Conservation (phyloP, 2,329 filamentous ascomycete genomes). For the Aspergillus quadrilineatus region DNA sequence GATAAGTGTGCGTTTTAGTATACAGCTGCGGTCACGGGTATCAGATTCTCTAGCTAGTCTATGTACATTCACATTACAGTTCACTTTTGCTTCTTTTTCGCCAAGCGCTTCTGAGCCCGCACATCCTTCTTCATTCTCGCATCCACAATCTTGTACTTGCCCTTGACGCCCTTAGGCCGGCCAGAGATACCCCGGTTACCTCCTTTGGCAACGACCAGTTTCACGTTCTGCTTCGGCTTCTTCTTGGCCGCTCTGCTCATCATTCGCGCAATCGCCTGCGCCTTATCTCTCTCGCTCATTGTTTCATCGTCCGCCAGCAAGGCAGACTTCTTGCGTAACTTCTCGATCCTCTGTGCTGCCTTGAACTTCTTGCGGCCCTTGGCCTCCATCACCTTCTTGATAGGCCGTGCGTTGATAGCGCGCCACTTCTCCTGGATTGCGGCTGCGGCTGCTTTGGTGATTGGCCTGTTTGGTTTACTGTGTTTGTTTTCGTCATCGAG, state of each 20-base stretch:
- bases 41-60: constrained; percentile 6
- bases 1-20: background rate
- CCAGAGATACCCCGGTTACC: constrained; percentile 82
- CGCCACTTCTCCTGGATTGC: constrained; percentile 95
- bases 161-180: constrained; percentile 87
- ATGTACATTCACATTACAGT: background rate
- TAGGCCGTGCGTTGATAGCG: constrained; percentile 89
- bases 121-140: constrained; percentile 95
- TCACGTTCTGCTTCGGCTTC: constrained; percentile 79
- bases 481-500: constrained; percentile 86
- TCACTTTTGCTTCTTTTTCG: constrained; percentile 66
- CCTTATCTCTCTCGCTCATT: constrained; percentile 95
- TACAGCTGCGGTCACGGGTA: constrained; percentile 4
- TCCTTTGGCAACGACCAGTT: constrained; percentile 84
- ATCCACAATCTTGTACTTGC: constrained; percentile 96
- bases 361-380: constrained; percentile 97
- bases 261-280: constrained; percentile 75
- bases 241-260: constrained; percentile 80
- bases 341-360: constrained; percentile 85
- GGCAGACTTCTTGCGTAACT: constrained; percentile 95
- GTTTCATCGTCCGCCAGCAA: constrained; percentile 84
- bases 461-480: constrained; percentile 82
- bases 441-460: constrained; percentile 80
- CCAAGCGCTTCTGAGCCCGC: constrained; percentile 75
- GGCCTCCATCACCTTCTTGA: constrained; percentile 98